phyloP scores from a whole-genome alignment of 768 basidiomycete genomes.

The Omphalotus guepiniiformis region DNA sequence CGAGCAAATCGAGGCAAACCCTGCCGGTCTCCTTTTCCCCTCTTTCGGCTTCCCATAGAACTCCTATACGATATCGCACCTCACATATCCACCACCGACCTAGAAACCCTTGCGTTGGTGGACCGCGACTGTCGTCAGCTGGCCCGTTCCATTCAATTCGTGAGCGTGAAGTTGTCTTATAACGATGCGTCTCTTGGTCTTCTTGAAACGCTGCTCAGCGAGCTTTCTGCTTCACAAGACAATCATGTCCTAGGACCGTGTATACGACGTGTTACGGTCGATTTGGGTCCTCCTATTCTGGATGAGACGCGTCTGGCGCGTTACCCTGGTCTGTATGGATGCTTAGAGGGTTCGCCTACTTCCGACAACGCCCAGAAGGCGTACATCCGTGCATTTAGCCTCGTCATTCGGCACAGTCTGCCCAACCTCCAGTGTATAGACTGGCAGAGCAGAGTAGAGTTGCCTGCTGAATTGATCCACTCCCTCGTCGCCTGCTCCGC shows the following conservation, averaged over 20 bases:
- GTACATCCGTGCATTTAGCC: constrained; percentile 10
- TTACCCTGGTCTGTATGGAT: background rate
- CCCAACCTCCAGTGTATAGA: constrained; percentile 25
- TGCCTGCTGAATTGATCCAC: constrained; percentile 13
- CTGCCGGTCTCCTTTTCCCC: constrained; percentile 17
- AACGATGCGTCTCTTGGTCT: constrained; percentile 10
- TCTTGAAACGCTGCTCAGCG: constrained; percentile 8
- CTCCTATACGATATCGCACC: constrained; percentile 20
- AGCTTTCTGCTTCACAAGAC: background rate
- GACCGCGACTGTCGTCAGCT: constrained; percentile 24
- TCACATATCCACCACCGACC: constrained; percentile 20
- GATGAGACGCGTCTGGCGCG: constrained; percentile 2
- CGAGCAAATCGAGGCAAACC: constrained; percentile 17
- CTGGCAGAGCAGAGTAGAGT: constrained; percentile 17
- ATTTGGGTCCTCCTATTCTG: background rate
- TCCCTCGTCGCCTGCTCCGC: constrained; percentile 16
- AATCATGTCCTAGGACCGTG: constrained; percentile 14
- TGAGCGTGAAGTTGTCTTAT: constrained; percentile 17
- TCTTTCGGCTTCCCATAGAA: constrained; percentile 26
- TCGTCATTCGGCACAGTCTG: constrained; percentile 13
- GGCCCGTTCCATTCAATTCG: constrained; percentile 20
- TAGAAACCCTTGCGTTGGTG: constrained; percentile 21
- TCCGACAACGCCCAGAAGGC: background rate
- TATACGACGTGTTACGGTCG: constrained; percentile 19
- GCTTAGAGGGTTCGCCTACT: background rate